These are phyloP conservation scores for Aureobasidium mangrovei DNA, from an alignment of 2,329 filamentous ascomycete genomes.

Conservation along the genomic window DNA sequence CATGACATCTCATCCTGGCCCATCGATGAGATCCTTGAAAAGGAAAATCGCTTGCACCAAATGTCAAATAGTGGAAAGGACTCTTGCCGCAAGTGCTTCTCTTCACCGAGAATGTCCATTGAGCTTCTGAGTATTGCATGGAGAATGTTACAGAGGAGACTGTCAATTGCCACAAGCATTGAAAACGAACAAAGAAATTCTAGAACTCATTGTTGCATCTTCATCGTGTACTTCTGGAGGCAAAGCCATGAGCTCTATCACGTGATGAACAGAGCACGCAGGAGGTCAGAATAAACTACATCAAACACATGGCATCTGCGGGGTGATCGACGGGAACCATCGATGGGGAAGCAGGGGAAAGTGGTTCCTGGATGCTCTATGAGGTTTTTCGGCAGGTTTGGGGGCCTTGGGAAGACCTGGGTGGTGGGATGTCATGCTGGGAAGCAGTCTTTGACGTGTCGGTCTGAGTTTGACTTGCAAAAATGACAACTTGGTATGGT, in stretches of 20 bases:
- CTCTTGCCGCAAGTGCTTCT: too few relatives aligned
- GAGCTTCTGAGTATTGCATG: too few relatives aligned
- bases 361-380: slow-evolving; percentile 13
- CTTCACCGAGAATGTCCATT: too few relatives aligned
- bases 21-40: too few relatives aligned
- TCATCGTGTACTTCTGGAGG: too few relatives aligned
- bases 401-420: not conserved
- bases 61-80: too few relatives aligned
- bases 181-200: too few relatives aligned
- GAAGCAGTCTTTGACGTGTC: not conserved
- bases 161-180: too few relatives aligned
- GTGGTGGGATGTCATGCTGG: not conserved
- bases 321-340: slow-evolving; percentile 16
- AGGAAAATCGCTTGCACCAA: too few relatives aligned
- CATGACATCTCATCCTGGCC: too few relatives aligned
- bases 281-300: slow-evolving; percentile 14
- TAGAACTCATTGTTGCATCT: too few relatives aligned
- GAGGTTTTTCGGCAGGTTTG: not conserved
- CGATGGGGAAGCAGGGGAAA: slow-evolving; percentile 5
- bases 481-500: not conserved
- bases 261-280: not conserved
- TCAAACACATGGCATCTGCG: slow-evolving; percentile 14
- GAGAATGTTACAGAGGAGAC: too few relatives aligned
- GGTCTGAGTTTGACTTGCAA: not conserved
- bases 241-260: not conserved